Percentiles rank a stretch among this genome's conserved stretches.
These are phyloP conservation scores for Epichloe baconii DNA, from an alignment of 2,329 filamentous ascomycete species.

Conservation along the genomic window DNA sequence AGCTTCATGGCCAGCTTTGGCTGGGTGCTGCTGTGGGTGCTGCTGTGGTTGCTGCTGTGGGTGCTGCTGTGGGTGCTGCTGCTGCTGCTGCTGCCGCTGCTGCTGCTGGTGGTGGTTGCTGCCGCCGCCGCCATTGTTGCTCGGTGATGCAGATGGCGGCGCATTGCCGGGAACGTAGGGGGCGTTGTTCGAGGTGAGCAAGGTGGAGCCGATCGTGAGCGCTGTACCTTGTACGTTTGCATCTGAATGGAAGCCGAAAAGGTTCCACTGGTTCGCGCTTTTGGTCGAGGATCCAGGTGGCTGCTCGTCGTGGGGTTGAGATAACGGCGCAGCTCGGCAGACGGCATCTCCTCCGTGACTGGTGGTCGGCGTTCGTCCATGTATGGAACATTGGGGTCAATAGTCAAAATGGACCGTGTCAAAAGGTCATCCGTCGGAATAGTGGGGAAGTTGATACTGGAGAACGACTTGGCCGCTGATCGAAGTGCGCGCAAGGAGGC, in stretches of 20 bases:
- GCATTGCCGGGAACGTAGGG: background rate
- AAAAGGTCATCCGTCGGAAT: slow-evolving; percentile 55
- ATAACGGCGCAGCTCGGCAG: slow-evolving; percentile 52
- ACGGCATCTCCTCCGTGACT: slow-evolving; percentile 48
- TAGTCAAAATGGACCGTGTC: slow-evolving; percentile 53
- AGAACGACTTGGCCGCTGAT: slow-evolving; percentile 51
- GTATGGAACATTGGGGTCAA: slow-evolving; percentile 52
- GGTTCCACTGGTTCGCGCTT: slow-evolving; percentile 11
- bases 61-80: background rate
- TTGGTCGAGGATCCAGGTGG: slow-evolving; percentile 18
- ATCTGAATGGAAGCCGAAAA: slow-evolving; percentile 59
- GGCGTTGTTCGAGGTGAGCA: slow-evolving; percentile 16
- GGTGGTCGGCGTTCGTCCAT: slow-evolving; percentile 55
- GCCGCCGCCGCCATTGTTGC: slow-evolving; percentile 8
- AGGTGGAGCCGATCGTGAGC: slow-evolving; percentile 26
- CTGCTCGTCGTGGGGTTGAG: slow-evolving; percentile 46
- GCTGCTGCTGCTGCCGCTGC: background rate
- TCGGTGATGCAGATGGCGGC: background rate
- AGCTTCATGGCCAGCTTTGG: slow-evolving; percentile 18
- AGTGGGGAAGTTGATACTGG: slow-evolving; percentile 47
- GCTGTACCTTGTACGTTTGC: slow-evolving; percentile 54
- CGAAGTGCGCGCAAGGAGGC: slow-evolving; percentile 51
- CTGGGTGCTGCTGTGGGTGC: slow-evolving; percentile 9
- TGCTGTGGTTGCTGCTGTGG: background rate
- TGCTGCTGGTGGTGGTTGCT: background rate